Base-by-base conservation (phyloP, 2,329 filamentous ascomycete genomes). In the Fusarium sp. region DNA sequence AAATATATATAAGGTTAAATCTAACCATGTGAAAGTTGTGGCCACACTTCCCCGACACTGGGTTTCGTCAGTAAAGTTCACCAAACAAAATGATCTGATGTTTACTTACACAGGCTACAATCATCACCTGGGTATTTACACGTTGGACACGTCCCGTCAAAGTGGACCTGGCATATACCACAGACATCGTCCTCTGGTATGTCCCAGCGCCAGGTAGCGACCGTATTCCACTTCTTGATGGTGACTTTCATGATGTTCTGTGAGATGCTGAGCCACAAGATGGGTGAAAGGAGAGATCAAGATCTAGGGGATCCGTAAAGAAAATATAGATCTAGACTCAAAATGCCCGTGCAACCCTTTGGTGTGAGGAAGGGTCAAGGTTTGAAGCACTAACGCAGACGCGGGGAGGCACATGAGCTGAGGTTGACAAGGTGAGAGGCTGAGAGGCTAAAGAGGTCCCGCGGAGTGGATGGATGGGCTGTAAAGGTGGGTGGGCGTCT, bases 71-170 rank as follows among this genome's bases (percentile, higher is more conserved):
- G 70, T 56, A 66, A 30, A 21, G 49, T 50, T 45, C 21, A 52
- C 28, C 38, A 34, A 21, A 19, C 17, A 56, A 62, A 10, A 68
- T 65, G 65, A 62, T 40, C 57, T 68, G 47, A 58, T 65, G 45
- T 52, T 62, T 30, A 83, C 90, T 78, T 82, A 97, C 95, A 85
- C 61, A 99, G 85, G 60, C 92, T 92, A 81, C 96, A 99, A 77
- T 97, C 94, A 74, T 99, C 96, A 58, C 96, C 96, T 15, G 96
- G 96, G 76, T 94, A 98, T 85, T 96, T 97, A 89, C 96, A 99
- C 55, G 94, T 96, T 45, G 96, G 94, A 83, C 96, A 99, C 24
- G 96, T 98, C 61, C 94, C 95, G 78, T 99, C 96, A 77, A 98
- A 99, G 75, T 97, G 92, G 65, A 97, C 94, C 77, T 97, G 95